These are phyloP conservation scores for Abrus pulchellus DNA, from an alignment of 306 rosid species.

Conservation along the genomic window DNA sequence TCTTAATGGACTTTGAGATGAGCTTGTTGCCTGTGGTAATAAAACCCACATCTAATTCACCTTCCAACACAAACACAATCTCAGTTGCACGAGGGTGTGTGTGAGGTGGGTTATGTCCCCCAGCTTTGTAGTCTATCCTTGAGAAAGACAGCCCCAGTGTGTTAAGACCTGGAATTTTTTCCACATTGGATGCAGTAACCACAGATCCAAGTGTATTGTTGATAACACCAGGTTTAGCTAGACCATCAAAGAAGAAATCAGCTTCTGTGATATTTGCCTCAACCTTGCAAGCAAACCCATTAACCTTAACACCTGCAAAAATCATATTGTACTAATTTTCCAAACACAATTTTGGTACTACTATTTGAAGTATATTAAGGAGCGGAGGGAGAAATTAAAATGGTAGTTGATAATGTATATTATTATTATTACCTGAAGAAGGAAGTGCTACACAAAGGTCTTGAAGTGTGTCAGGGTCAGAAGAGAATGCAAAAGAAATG, in stretches of 20 bases:
- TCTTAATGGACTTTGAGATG: conserved; percentile 56
- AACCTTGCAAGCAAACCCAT: conserved; percentile 63
- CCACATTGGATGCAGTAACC: conserved; percentile 62
- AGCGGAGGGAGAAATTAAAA: neutral
- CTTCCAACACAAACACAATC: conserved; percentile 60
- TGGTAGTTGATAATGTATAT: neutral
- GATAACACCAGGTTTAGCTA: conserved; percentile 52
- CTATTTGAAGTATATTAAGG: neutral
- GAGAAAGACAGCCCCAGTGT: conserved; percentile 62
- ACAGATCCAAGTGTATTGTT: conserved; percentile 64
- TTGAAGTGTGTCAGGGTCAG: conserved; percentile 67
- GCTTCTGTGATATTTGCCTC: conserved; percentile 61
- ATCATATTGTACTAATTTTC: neutral
- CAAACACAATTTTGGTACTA: neutral
- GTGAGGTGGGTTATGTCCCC: conserved; percentile 71
- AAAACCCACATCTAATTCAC: conserved; percentile 60
- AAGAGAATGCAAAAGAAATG: conserved; percentile 44
- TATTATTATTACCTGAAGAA: conserved; percentile 54
- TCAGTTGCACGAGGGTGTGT: conserved; percentile 72
- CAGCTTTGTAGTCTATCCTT: conserved; percentile 59
- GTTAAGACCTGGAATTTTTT: conserved; percentile 67
- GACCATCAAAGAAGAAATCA: conserved; percentile 61
- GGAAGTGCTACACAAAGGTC: conserved; percentile 70
- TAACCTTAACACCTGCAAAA: conserved; percentile 60
- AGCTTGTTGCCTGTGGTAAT: conserved; percentile 60